Base-by-base conservation (phyloP, 495 filamentous ascomycete species). In the Staphylotrichum longicolle region DNA sequence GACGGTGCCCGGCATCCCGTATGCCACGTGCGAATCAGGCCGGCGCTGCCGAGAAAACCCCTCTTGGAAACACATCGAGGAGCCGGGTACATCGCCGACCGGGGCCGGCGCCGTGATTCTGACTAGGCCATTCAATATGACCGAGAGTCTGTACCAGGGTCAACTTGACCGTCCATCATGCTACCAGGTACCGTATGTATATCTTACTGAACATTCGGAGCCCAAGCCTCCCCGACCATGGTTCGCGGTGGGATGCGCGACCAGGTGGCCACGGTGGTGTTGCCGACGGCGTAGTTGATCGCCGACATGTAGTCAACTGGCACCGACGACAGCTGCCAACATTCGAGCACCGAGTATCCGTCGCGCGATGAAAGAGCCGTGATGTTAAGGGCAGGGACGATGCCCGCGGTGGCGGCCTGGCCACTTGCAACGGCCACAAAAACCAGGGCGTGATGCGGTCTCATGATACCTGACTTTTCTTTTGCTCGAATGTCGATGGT, bases 291-390 rank as follows among this genome's bases (percentile, higher is more conserved):
- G 44, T 71, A 71, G 58, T 71, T 71, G 40, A 54, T 63, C 9
- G 69, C 69, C 5, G 60, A 62, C 67, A 65, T 67, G 55, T 68
- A 68, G 7, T 66, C 67, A 15, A 66, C 63, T 0, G 67, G 67
- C 14, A 65, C 30, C 0, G 69, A 64, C 1, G 61, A 54, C 4
- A 71, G 56, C 49, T 69, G 67, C 67, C 67, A 71, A 56, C 69
- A 71, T 37, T 71, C 64, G 11, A 71, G 61, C 3, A 69, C 65
- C 11, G 69, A 71, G 41, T 71, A 71, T 2, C 69, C 69, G 14
- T 65, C 27, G 10, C 67, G 64, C 4, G 69, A 68, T 0, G 69
- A 69, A 1, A 71, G 47, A 44, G 69, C 69, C 0, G 67, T 71
- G 51, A 71, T 65, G 63, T 69, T 71, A 12, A 71, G 58, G 0